phyloP scores from a whole-genome alignment of 2,329 filamentous ascomycete species.

The Lanzia echinophila region DNA sequence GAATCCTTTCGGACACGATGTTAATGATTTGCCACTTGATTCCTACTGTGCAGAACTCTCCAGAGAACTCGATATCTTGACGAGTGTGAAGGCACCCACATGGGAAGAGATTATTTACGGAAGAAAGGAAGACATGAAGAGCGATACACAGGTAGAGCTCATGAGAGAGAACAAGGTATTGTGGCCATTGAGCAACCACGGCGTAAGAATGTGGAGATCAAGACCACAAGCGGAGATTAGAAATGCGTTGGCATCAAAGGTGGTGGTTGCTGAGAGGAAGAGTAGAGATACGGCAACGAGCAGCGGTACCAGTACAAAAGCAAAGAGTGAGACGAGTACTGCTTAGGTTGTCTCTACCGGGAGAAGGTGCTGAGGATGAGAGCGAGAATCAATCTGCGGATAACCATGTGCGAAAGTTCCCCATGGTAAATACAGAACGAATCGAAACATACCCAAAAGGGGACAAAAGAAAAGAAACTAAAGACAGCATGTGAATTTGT shows the following conservation, averaged over 20 bases:
- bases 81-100: constrained; percentile 14
- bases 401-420: too few relatives aligned
- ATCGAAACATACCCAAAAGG: too few relatives aligned
- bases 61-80: constrained; percentile 65
- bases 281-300: not conserved
- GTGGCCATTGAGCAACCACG: constrained; percentile 34
- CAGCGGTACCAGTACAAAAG: not conserved
- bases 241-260: constrained; percentile 26
- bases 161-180: constrained; percentile 28
- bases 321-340: not conserved
- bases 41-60: constrained; percentile 69
- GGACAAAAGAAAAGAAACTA: too few relatives aligned
- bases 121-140: not conserved
- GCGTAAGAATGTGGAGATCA: constrained; percentile 38
- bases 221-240: constrained; percentile 40
- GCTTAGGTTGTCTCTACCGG: too few relatives aligned
- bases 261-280: constrained; percentile 15
- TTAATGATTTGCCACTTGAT: constrained; percentile 75
- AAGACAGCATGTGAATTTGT: too few relatives aligned
- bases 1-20: constrained; percentile 77
- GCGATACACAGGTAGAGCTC: not conserved
- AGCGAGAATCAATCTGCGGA: too few relatives aligned
- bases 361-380: too few relatives aligned
- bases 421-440: too few relatives aligned
- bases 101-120: constrained; percentile 19